Base-by-base conservation (phyloP, 2,329 filamentous ascomycete genomes). In the Arachnomyces sp. region DNA sequence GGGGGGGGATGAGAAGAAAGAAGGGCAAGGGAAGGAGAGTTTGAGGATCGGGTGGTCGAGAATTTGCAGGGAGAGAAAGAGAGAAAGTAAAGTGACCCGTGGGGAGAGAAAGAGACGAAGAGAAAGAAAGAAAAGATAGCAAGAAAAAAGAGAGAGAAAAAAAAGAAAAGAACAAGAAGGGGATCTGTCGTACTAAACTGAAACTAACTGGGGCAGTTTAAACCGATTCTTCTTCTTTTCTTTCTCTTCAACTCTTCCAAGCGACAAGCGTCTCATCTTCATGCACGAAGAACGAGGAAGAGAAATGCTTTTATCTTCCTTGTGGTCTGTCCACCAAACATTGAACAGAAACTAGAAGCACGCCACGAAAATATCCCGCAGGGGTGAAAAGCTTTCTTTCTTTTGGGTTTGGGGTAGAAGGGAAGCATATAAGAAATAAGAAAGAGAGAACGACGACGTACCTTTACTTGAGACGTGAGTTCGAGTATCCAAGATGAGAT, bases 1-100 rank as follows among this genome's bases (percentile, higher is more conserved):
- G 39, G 39, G 43, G 43, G 42, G 45, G 44, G 45, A 46, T 48
- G 44, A 39, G 44, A 44, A 47, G 44, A 45, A 46, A 47, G 38
- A 39, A 40, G 43, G 48, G 43, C 41, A 41, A 37, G 37, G 45
- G 45, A 45, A 45, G 46, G 49, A 51, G 49, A 48, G 43, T 46
- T 48, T 28, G 20, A 20, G 45, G 44, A 40, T 44, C 39, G 40
- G 45, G 41, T 37, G 40, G 43, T 44, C 43, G 41, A 29, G 34
- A 35, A 20, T 29, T n/a, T 14, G 25, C 6, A 28, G 18, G 31
- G 14, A 15, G 38, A 37, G 17, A 20, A n/a, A n/a, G n/a, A n/a
- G n/a, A 28, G 25, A 20, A 31, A 18, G 34, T 33, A 28, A 30
- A 28, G 3, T 18, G 39, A 33, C 32, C 31, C 30, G 31, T 17